Percentiles rank a stretch among this genome's conserved stretches.
Evolutionary conservation across 2,329 filamentous ascomycete genomes (phyloP).

Genomic region (Huntiella omanensis): DNA sequence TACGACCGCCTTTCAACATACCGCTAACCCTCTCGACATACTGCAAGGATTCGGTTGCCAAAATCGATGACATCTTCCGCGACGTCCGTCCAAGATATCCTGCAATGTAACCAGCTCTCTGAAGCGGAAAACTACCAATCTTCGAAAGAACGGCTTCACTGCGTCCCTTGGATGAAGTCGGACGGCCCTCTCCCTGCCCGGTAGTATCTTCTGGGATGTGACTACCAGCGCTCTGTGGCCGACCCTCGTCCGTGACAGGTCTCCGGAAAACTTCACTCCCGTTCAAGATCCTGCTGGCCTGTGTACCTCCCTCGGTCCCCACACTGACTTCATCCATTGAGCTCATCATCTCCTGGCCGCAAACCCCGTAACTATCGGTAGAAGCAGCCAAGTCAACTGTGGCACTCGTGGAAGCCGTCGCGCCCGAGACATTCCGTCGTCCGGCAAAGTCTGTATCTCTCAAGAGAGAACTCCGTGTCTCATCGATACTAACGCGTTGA

Average conservation of each 20-base stretch:
- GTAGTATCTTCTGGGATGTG: neutral
- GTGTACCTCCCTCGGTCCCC: neutral
- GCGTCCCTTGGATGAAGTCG: conserved; percentile 1
- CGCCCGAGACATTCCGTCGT: no score
- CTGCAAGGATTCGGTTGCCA: conserved; percentile 84
- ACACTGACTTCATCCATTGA: conserved; percentile 55
- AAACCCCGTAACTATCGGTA: conserved; percentile 57
- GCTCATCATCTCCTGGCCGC: conserved; percentile 49
- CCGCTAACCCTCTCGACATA: conserved; percentile 94
- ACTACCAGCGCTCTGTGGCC: neutral
- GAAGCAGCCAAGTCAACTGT: conserved; percentile 39
- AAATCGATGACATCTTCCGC: conserved; percentile 59
- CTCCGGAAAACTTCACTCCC: conserved; percentile 66
- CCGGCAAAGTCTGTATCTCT: no score
- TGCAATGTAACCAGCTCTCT: conserved; percentile 66
- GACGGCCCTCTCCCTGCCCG: neutral
- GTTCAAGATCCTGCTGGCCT: conserved; percentile 70
- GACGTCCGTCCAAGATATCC: conserved; percentile 65
- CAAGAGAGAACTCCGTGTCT: neutral
- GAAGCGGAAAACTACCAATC: conserved; percentile 58
- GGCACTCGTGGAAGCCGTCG: conserved; percentile 15
- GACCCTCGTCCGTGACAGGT: neutral
- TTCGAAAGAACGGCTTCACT: conserved; percentile 30
- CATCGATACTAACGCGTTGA: neutral
- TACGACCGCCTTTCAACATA: conserved; percentile 85